Evolutionary conservation across 768 basidiomycete genomes (phyloP).

Genomic region (Peribolospora baueri): DNA sequence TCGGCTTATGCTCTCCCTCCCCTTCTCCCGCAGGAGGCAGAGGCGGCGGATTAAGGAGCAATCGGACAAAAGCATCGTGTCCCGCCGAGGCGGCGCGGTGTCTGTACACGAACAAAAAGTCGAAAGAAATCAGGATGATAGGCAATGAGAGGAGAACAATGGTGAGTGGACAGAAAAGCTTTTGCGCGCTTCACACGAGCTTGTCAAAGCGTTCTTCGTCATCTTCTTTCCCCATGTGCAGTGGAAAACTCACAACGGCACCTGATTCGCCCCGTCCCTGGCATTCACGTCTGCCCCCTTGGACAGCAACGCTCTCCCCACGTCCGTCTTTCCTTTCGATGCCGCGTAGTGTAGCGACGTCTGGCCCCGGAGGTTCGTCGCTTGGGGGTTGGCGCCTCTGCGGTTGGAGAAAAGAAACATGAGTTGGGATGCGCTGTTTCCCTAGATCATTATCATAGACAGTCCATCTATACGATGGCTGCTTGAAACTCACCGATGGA

Average conservation of each 20-base stretch:
- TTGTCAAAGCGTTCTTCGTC: background rate
- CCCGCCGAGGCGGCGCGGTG: constrained; percentile 95
- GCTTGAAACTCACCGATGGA: no score
- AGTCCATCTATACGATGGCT: no score
- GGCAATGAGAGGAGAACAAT: no score
- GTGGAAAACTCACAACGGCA: constrained; percentile 41
- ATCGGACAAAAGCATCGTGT: constrained; percentile 59
- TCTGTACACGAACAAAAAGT: constrained; percentile 22
- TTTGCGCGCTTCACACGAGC: constrained; percentile 2
- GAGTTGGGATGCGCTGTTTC: no score
- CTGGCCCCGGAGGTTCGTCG: no score
- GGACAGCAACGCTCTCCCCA: constrained; percentile 14
- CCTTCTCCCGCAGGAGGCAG: constrained; percentile 21
- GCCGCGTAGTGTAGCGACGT: constrained; percentile 47
- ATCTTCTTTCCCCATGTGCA: no score
- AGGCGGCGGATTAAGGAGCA: constrained; percentile 65
- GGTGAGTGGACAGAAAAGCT: background rate
- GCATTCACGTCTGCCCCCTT: constrained; percentile 51
- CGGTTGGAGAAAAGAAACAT: no score
- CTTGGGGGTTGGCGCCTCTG: no score
- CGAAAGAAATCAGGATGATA: background rate
- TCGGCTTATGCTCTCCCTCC: background rate
- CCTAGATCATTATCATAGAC: no score
- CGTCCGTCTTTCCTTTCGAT: constrained; percentile 37
- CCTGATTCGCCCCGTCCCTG: constrained; percentile 76